Conservation (phyloP, 2,329 filamentous ascomycete genomes). For the Ambrosiella xylebori region DNA sequence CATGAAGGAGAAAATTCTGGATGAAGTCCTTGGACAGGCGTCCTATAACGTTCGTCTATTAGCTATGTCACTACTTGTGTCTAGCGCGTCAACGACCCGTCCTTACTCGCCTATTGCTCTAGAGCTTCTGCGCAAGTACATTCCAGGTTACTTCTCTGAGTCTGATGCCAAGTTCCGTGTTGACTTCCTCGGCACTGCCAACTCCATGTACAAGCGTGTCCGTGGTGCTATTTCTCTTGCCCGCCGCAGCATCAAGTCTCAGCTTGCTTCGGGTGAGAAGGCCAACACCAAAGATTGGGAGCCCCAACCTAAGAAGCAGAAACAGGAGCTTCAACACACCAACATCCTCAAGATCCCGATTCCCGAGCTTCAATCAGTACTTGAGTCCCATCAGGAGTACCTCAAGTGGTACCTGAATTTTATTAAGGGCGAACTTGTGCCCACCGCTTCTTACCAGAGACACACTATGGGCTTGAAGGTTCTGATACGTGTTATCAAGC, state of each 20-base stretch:
- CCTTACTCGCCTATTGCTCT: slow-evolving; percentile 51
- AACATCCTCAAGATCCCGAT: slow-evolving; percentile 25
- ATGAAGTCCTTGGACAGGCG: slow-evolving; percentile 35
- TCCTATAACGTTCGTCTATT: slow-evolving; percentile 54
- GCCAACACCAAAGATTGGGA: slow-evolving; percentile 14
- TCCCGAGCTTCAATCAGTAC: slow-evolving; percentile 21
- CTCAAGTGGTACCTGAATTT: slow-evolving; percentile 60
- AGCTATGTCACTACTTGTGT: slow-evolving; percentile 65
- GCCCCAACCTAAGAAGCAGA: slow-evolving; percentile 13
- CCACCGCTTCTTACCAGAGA: slow-evolving; percentile 76
- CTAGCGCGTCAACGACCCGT: slow-evolving; percentile 56
- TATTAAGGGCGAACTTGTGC: slow-evolving; percentile 53
- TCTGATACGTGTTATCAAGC: slow-evolving; percentile 46
- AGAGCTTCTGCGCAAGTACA: slow-evolving; percentile 41
- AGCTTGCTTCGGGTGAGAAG: slow-evolving; percentile 20
- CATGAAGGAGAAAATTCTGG: slow-evolving; percentile 29
- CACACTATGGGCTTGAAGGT: slow-evolving; percentile 68
- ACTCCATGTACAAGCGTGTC: slow-evolving; percentile 61
- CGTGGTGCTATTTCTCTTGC: slow-evolving; percentile 46
- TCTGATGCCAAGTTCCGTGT: slow-evolving; percentile 74
- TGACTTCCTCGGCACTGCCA: slow-evolving; percentile 57
- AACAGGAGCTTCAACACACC: slow-evolving; percentile 22
- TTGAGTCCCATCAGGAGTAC: slow-evolving; percentile 43
- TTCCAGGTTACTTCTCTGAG: slow-evolving; percentile 62
- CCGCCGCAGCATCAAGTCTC: slow-evolving; percentile 24